Conservation (phyloP, 306 rosid genomes). For the Erythrophleum fordii region DNA sequence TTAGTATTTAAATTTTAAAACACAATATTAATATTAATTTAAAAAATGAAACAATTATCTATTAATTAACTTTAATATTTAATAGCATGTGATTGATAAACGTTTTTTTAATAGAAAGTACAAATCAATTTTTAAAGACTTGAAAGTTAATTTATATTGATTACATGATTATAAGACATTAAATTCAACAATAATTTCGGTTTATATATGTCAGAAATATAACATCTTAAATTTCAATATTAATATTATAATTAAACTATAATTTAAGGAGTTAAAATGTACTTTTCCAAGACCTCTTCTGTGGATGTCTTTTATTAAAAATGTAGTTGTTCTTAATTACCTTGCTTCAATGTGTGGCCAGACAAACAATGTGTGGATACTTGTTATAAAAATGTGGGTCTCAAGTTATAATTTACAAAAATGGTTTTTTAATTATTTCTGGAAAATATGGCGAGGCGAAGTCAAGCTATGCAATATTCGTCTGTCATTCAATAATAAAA, state of each 20-base stretch:
- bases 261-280: background rate
- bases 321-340: background rate
- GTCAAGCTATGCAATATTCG: background rate
- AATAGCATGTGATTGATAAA: no score
- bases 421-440: background rate
- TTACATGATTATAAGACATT: background rate
- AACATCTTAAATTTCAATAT: background rate
- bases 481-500: slow-evolving; percentile 16
- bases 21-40: no score
- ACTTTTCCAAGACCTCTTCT: background rate
- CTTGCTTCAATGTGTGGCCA: background rate
- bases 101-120: background rate
- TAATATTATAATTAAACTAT: background rate
- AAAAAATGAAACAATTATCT: no score
- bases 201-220: background rate
- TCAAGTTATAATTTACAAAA: no score
- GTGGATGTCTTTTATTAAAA: background rate
- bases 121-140: background rate
- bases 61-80: no score
- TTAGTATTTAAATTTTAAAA: background rate
- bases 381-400: no score
- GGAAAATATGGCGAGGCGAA: background rate
- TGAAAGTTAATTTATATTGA: background rate
- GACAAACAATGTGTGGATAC: background rate
- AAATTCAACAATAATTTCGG: background rate